Percentiles rank a stretch among this genome's conserved stretches.
These are phyloP conservation scores for Lasiodiplodia sp. DNA, from an alignment of 2,329 filamentous ascomycete genomes.

Conservation along the genomic window DNA sequence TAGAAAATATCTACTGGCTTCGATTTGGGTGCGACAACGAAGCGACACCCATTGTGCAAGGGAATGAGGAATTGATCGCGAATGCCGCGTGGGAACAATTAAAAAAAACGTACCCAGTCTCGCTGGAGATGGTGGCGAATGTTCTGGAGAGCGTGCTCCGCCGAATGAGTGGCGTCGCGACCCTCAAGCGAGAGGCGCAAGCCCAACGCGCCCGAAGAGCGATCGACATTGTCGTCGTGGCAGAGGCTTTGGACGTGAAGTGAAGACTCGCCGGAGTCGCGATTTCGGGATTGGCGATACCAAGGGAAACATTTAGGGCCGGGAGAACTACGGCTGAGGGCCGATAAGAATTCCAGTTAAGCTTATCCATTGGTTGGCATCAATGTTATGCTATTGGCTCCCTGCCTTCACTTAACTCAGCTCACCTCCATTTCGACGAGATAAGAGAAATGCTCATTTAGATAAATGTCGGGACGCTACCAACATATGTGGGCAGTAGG, in stretches of 20 bases:
- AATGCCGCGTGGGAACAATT: background rate
- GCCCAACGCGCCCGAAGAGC: slow-evolving; percentile 49
- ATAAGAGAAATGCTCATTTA: background rate
- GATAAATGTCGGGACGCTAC: background rate
- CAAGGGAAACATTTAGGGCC: slow-evolving; percentile 18
- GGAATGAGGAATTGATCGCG: background rate
- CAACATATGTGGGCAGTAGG: no score
- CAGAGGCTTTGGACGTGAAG: background rate
- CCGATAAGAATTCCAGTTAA: background rate
- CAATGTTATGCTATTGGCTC: background rate
- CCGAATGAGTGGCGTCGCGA: slow-evolving; percentile 39
- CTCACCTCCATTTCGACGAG: background rate
- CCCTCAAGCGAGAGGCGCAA: slow-evolving; percentile 56
- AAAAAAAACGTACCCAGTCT: slow-evolving; percentile 39
- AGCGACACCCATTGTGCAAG: background rate
- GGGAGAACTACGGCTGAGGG: background rate
- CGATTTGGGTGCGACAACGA: background rate
- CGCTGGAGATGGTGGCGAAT: slow-evolving; percentile 55
- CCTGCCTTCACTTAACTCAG: background rate
- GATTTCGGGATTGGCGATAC: background rate
- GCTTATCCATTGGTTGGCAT: slow-evolving; percentile 6
- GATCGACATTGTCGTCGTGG: slow-evolving; percentile 13
- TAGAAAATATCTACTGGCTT: slow-evolving; percentile 6
- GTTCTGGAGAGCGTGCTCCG: slow-evolving; percentile 37
- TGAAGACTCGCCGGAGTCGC: background rate